Conservation (phyloP, 2,329 filamentous ascomycete species). For the Myriosclerotinia duriaeana region DNA sequence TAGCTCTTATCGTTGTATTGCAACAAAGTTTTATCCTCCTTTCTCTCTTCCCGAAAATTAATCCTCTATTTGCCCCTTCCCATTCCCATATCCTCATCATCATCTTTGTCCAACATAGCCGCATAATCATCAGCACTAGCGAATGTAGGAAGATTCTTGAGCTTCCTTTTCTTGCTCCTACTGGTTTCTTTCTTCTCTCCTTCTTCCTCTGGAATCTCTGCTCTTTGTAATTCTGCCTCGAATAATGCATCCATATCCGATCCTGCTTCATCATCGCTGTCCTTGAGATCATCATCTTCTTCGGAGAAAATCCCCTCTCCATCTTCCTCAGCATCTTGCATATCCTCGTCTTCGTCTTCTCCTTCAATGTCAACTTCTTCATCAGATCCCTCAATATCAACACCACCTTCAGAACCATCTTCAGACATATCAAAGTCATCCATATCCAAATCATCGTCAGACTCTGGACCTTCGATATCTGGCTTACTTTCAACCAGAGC, state of each 20-base stretch:
- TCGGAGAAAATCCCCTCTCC: conserved; percentile 40
- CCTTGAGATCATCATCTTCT: conserved; percentile 41
- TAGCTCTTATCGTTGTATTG: neutral
- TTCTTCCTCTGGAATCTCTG: conserved; percentile 44
- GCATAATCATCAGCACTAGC: conserved; percentile 94
- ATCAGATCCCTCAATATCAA: conserved; percentile 48
- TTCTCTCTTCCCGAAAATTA: neutral
- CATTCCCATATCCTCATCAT: conserved; percentile 48
- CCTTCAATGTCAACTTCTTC: conserved; percentile 39
- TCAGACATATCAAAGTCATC: conserved; percentile 54
- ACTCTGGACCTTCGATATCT: conserved; percentile 66
- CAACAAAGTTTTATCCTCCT: neutral
- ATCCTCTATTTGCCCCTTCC: conserved; percentile 4
- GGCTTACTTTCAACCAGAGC: conserved; percentile 79
- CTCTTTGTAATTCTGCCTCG: conserved; percentile 40
- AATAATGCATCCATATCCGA: conserved; percentile 49
- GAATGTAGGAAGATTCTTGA: conserved; percentile 89
- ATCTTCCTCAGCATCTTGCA: conserved; percentile 29
- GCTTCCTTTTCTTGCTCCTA: conserved; percentile 72
- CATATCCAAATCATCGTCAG: conserved; percentile 52
- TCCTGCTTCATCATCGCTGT: conserved; percentile 53
- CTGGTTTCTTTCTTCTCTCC: conserved; percentile 38
- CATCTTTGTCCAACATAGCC: conserved; percentile 67
- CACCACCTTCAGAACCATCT: conserved; percentile 49
- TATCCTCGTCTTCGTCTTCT: conserved; percentile 32